phyloP scores from a whole-genome alignment of 2,329 filamentous ascomycete species.

The Botrytis elliptica region DNA sequence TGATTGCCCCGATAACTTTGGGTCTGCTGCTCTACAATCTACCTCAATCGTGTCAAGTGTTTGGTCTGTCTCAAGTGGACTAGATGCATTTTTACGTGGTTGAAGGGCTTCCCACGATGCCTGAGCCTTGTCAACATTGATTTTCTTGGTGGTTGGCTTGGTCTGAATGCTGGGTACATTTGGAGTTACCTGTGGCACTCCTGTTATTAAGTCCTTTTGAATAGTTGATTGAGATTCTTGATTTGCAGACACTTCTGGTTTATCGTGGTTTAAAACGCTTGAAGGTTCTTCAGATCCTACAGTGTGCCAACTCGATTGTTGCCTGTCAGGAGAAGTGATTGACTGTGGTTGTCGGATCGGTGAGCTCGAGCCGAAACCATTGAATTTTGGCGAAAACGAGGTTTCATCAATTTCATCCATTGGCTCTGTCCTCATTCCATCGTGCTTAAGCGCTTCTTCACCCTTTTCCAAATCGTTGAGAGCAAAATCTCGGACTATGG shows the following conservation, averaged over 20 bases:
- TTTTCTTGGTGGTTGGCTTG: constrained; percentile 1
- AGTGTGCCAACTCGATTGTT: constrained; percentile 33
- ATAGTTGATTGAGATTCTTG: neutral
- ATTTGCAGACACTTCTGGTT: neutral
- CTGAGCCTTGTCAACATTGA: constrained; percentile 25
- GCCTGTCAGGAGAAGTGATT: constrained; percentile 19
- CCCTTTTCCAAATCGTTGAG: constrained; percentile 34
- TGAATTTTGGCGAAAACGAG: constrained; percentile 37
- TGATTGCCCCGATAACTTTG: constrained; percentile 37
- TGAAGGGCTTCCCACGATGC: constrained; percentile 28
- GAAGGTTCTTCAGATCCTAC: constrained; percentile 20
- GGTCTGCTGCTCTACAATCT: constrained; percentile 26
- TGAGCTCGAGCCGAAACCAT: constrained; percentile 37
- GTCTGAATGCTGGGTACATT: neutral
- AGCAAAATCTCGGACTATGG: constrained; percentile 36
- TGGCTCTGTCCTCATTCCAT: constrained; percentile 31
- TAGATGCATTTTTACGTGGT: constrained; percentile 13
- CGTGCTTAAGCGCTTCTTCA: constrained; percentile 30
- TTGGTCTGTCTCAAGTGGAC: constrained; percentile 2
- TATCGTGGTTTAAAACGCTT: constrained; percentile 2
- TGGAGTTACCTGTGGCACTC: neutral
- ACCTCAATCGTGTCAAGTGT: constrained; percentile 10
- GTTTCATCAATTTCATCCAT: constrained; percentile 25
- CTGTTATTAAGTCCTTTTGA: neutral
- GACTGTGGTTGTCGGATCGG: constrained; percentile 10